A percentile compares a stretch with the other conserved stretches of the same genome.
phyloP scores from a whole-genome alignment of 2,329 filamentous ascomycete species.

The Cytospora schulzeri region DNA sequence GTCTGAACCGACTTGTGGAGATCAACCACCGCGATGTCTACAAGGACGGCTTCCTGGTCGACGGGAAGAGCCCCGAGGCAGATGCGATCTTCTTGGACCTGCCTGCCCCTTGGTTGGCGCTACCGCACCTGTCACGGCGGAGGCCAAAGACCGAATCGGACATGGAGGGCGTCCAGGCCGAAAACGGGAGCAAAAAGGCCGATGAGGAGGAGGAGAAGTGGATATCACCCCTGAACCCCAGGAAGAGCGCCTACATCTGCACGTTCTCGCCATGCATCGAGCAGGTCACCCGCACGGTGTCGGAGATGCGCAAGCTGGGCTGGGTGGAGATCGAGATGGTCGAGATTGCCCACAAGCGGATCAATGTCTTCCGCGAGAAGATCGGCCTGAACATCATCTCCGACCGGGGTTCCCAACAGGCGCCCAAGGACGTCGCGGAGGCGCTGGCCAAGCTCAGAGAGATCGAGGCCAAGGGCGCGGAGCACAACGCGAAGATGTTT shows the following conservation, averaged over 20 bases:
- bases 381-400: constrained; percentile 66
- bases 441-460: constrained; percentile 72
- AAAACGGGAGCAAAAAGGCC: not conserved
- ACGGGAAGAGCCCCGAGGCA: constrained; percentile 61
- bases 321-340: constrained; percentile 96
- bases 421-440: constrained; percentile 75
- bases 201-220: constrained; percentile 40
- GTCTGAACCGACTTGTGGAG: constrained; percentile 65
- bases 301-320: constrained; percentile 74
- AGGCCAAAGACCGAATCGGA: constrained; percentile 37
- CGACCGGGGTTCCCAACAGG: constrained; percentile 71
- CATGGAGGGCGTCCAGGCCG: constrained; percentile 29
- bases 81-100: constrained; percentile 78
- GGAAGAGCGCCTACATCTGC: constrained; percentile 76
- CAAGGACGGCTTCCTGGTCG: constrained; percentile 68
- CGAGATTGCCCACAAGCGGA: constrained; percentile 76
- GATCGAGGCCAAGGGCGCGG: constrained; percentile 69
- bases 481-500: constrained; percentile 49
- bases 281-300: constrained; percentile 86
- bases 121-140: constrained; percentile 71
- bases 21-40: constrained; percentile 82
- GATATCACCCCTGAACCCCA: constrained; percentile 68
- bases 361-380: constrained; percentile 82
- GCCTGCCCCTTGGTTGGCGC: constrained; percentile 78
- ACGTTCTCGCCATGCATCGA: constrained; percentile 98